A percentile compares a stretch with the other conserved stretches of the same genome.
Conservation (phyloP, 2,329 filamentous ascomycete genomes). For the Fusarium graminum region DNA sequence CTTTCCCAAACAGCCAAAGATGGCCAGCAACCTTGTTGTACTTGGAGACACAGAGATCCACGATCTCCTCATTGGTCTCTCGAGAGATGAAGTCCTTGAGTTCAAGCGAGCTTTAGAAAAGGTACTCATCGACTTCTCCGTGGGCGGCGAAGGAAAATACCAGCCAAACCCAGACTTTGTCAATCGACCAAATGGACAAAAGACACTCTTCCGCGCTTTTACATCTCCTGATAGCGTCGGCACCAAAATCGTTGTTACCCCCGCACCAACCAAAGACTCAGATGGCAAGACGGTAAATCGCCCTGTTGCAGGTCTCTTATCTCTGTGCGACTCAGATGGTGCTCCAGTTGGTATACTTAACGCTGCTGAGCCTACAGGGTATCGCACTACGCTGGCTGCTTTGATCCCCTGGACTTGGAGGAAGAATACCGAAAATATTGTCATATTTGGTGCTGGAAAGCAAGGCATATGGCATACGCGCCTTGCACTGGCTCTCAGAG, state of each 20-base stretch:
- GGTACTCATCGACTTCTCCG: constrained; percentile 36
- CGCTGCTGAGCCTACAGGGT: constrained; percentile 75
- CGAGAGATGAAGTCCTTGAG: constrained; percentile 25
- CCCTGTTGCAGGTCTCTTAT: constrained; percentile 30
- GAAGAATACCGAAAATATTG: constrained; percentile 60
- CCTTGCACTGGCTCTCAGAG: constrained; percentile 69
- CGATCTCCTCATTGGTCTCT: constrained; percentile 32
- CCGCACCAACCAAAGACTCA: constrained; percentile 13
- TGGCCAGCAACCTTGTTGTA: constrained; percentile 13
- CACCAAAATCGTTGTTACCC: constrained; percentile 45
- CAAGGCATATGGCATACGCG: constrained; percentile 80
- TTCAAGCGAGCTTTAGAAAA: constrained; percentile 30
- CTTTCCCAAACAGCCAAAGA: constrained; percentile 5
- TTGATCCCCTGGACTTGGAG: constrained; percentile 68
- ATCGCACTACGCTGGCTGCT: constrained; percentile 74
- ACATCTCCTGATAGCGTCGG: constrained; percentile 39
- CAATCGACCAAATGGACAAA: constrained; percentile 42
- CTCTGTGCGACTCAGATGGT: constrained; percentile 25
- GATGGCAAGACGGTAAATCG: background rate
- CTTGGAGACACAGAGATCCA: constrained; percentile 37
- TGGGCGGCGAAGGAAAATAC: constrained; percentile 34
- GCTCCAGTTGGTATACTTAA: constrained; percentile 66
- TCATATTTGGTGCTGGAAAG: constrained; percentile 77
- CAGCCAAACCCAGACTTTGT: constrained; percentile 40
- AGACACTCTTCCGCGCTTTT: constrained; percentile 47